Evolutionary conservation across 805 yeast genomes (phyloP).

Genomic region (Tetrapisispora namnaoensis): DNA sequence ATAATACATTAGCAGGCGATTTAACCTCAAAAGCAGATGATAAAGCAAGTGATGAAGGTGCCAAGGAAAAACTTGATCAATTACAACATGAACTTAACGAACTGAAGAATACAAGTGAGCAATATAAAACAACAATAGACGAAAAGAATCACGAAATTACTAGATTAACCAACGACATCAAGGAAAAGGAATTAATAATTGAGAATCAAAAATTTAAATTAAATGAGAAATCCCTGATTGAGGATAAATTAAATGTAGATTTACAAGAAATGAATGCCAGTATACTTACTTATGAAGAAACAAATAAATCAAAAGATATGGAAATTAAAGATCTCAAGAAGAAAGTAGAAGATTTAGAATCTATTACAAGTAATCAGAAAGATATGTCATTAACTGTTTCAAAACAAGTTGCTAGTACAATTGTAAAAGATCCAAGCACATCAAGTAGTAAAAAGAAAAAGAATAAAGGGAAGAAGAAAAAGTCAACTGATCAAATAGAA

Average conservation of each 20-base stretch:
- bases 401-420: background rate
- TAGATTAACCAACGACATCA: background rate
- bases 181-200: background rate
- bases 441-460: conserved; percentile 1
- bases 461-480: conserved; percentile 18
- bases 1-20: conserved; percentile 1
- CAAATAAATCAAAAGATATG: background rate
- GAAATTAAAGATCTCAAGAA: conserved; percentile 10
- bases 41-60: background rate
- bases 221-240: conserved; percentile 1
- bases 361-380: background rate
- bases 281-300: background rate
- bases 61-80: background rate
- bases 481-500: conserved; percentile 7
- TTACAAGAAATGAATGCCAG: background rate
- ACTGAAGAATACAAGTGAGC: background rate
- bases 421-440: background rate
- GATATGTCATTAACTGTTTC: too few relatives aligned
- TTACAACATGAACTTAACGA: background rate
- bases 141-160: background rate
- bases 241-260: background rate
- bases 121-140: background rate
- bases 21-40: background rate
- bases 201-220: conserved; percentile 1
- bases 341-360: conserved; percentile 4